Conservation (phyloP, 192 early-diverging fungal species). For the Backusella tarrabulga region DNA sequence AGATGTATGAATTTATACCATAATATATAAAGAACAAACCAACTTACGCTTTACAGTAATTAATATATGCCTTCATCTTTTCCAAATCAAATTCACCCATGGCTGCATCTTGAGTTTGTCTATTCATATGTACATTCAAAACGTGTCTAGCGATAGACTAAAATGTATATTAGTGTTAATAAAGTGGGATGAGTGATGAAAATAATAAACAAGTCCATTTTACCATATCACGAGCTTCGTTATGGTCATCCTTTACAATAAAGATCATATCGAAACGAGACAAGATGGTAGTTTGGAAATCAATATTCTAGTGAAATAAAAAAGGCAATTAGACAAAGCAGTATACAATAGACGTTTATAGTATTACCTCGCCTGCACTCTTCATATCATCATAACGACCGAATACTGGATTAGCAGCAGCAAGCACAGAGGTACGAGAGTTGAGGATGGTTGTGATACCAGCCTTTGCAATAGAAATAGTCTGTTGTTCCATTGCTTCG, state of each 20-base stretch:
- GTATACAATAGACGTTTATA: background rate
- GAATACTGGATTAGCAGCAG: constrained; percentile 98
- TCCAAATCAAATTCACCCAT: constrained; percentile 88
- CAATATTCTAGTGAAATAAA: constrained; percentile 74
- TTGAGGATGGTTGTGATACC: constrained; percentile 99
- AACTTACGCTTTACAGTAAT: constrained; percentile 83
- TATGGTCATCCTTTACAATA: constrained; percentile 97
- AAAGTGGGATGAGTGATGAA: background rate
- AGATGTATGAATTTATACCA: background rate
- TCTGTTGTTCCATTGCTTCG: constrained; percentile 99
- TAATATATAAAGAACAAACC: background rate
- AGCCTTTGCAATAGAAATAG: constrained; percentile 99
- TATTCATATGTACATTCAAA: constrained; percentile 89
- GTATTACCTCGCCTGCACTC: constrained; percentile 82
- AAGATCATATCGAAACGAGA: constrained; percentile 99
- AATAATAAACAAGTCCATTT: background rate
- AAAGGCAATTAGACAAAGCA: background rate
- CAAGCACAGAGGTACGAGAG: constrained; percentile 93
- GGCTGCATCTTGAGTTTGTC: constrained; percentile 58
- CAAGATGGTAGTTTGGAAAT: constrained; percentile 99
- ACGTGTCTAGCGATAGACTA: constrained; percentile 95
- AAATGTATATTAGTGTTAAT: background rate
- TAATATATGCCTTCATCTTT: constrained; percentile 95
- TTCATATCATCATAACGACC: constrained; percentile 99
- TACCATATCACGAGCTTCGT: constrained; percentile 85